These are phyloP conservation scores for Neofusicoccum cordaticola DNA, from an alignment of 2,329 filamentous ascomycete species.

Conservation along the genomic window DNA sequence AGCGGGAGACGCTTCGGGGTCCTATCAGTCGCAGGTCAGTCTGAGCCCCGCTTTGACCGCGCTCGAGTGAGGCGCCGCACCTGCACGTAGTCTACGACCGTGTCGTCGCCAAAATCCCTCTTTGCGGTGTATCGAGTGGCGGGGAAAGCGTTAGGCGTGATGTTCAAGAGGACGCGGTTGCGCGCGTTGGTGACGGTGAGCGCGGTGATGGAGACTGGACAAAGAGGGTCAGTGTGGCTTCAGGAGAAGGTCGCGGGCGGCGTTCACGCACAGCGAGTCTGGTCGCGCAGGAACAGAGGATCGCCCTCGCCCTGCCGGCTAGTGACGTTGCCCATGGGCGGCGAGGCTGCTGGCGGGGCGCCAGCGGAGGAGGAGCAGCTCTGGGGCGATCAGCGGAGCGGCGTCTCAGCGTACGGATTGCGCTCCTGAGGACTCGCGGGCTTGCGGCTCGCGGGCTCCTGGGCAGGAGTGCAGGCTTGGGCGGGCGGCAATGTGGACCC, in stretches of 20 bases:
- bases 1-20: constrained; percentile 60
- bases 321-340: constrained; percentile 81
- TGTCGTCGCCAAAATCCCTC: constrained; percentile 69
- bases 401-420: background rate
- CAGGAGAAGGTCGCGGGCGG: constrained; percentile 14
- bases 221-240: constrained; percentile 3
- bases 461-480: background rate
- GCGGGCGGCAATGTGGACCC: constrained; percentile 2
- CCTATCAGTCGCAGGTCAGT: constrained; percentile 51
- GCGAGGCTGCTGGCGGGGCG: constrained; percentile 15
- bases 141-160: constrained; percentile 84
- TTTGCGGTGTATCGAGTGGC: constrained; percentile 72
- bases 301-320: constrained; percentile 79
- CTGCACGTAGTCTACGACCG: constrained; percentile 87
- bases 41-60: constrained; percentile 17
- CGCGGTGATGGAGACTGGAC: constrained; percentile 78
- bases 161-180: constrained; percentile 71
- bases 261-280: constrained; percentile 72
- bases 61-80: constrained; percentile 50
- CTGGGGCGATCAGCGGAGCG: background rate
- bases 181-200: constrained; percentile 77
- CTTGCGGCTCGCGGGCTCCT: constrained; percentile 8
- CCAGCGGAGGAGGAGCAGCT: constrained; percentile 1
- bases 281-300: constrained; percentile 81
- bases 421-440: constrained; percentile 9